A percentile compares a stretch with the other conserved stretches of the same genome.
These are phyloP conservation scores for Venturia effusa DNA, from an alignment of 2,329 filamentous ascomycete genomes.

Conservation along the genomic window DNA sequence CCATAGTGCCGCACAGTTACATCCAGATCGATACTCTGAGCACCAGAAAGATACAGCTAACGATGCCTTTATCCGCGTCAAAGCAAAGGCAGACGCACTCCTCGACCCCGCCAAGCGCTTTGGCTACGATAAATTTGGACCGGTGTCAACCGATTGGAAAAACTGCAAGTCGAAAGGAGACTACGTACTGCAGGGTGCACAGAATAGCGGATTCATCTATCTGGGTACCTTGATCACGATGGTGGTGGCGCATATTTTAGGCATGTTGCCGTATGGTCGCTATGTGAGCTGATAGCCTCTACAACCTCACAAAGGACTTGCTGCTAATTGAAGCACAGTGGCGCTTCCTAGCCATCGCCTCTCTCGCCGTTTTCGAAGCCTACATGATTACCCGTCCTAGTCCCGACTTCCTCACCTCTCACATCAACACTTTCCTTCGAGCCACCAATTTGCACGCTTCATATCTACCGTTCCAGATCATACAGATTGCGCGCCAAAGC, in stretches of 20 bases:
- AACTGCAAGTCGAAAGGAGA: constrained; percentile 60
- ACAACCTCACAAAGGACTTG: neutral
- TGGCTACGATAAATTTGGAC: constrained; percentile 83
- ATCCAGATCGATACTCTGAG: constrained; percentile 54
- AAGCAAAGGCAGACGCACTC: constrained; percentile 72
- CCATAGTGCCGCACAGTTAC: constrained; percentile 44
- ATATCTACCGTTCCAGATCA: constrained; percentile 76
- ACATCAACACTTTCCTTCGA: constrained; percentile 39
- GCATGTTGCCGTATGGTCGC: constrained; percentile 56
- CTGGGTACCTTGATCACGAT: constrained; percentile 45
- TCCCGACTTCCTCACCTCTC: constrained; percentile 31
- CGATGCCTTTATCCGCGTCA: constrained; percentile 65
- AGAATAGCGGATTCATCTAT: constrained; percentile 51
- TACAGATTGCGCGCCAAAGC: constrained; percentile 63
- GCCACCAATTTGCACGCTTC: constrained; percentile 38
- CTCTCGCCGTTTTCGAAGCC: constrained; percentile 46
- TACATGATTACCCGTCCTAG: constrained; percentile 44
- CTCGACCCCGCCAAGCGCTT: constrained; percentile 67
- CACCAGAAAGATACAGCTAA: constrained; percentile 26
- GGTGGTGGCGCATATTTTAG: constrained; percentile 51
- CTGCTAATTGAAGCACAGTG: constrained; percentile 21
- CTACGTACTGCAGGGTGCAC: constrained; percentile 59
- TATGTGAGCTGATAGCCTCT: constrained; percentile 27
- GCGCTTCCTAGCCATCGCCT: constrained; percentile 41
- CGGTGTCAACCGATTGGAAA: constrained; percentile 55